Base-by-base conservation (phyloP, 2,329 filamentous ascomycete genomes). In the Alternaria conjuncta region DNA sequence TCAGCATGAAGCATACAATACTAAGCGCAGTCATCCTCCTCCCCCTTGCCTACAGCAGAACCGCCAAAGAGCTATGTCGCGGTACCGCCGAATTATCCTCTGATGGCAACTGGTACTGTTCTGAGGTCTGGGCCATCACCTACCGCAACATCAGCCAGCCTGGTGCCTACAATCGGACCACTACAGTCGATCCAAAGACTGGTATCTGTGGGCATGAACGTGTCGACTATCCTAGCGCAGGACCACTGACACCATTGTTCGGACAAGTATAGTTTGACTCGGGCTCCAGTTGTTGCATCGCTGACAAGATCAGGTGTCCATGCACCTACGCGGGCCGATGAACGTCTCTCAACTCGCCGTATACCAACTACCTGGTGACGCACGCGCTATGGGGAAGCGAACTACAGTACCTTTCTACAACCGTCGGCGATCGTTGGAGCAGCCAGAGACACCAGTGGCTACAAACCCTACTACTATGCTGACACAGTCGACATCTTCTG, bases 251-350 rank as follows among this genome's bases (percentile, higher is more conserved):
- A 26, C 91, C 92, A 7, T 84, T 93, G 32, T 85, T 91, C 65
- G 88, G 91, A 75, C 90, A 91, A 81, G 91, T 93, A 82, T 30
- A 11, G 13, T 20, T 12, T 28, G 9, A 30, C 4, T 20, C 23
- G 5, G 20, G 26, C 12, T 44, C 20, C 15, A 12, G n/a, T 25
- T 13, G 30, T 23, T 25, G 4, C 11, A 32, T 36, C 21, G 45
- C 32, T 64, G 11, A 64, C 32, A 44, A n/a, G 11, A n/a, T 21
- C 63, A 93, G 90, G 83, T 94, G 28, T 92, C 90, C 2, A 79
- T 92, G 65, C 89, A 93, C 76, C 84, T 94, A 74, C 89, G 91
- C 69, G 92, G 92, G 4, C 91, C 92, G 2, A 78, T 92, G 70
- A 81, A 86, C 43, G 76, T 94, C 30, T 88, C 88, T 74, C 86